Evolutionary conservation across 2,329 filamentous ascomycete species (phyloP).

Genomic region (Penicillium sp.): DNA sequence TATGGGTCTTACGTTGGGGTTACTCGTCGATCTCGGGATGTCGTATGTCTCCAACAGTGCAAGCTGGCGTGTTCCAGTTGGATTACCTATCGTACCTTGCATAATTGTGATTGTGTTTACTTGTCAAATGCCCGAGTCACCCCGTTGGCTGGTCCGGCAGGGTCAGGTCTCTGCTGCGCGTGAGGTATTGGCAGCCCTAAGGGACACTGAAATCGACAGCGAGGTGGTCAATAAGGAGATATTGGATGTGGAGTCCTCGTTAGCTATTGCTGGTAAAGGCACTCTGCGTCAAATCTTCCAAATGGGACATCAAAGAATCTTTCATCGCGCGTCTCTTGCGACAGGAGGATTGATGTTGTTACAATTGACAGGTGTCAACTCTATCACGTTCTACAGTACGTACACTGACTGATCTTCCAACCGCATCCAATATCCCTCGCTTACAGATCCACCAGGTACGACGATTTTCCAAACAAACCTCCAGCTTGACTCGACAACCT

Average conservation of each 20-base stretch:
- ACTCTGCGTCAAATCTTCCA: conserved; percentile 13
- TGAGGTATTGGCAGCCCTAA: conserved; percentile 10
- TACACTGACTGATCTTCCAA: not conserved
- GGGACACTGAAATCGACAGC: conserved; percentile 3
- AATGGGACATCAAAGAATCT: conserved; percentile 20
- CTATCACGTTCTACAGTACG: conserved; percentile 20
- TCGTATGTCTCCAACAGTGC: conserved; percentile 13
- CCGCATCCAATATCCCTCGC: not conserved
- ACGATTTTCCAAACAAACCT: conserved; percentile 20
- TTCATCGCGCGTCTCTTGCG: conserved; percentile 16
- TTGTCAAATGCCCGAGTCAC: conserved; percentile 17
- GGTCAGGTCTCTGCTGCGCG: conserved; percentile 9
- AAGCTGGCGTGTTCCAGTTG: conserved; percentile 17
- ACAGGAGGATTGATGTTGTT: conserved; percentile 11
- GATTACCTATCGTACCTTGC: conserved; percentile 14
- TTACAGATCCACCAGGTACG: conserved; percentile 9
- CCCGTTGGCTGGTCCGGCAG: conserved; percentile 16
- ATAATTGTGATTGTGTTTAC: conserved; percentile 8
- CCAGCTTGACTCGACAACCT: conserved; percentile 10
- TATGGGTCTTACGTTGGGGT: conserved; percentile 7
- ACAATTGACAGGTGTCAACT: conserved; percentile 19
- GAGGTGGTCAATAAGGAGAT: conserved; percentile 9
- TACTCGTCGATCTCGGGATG: conserved; percentile 18
- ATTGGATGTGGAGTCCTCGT: conserved; percentile 10
- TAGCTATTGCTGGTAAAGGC: conserved; percentile 10